These are phyloP conservation scores for Lachnellula suecica DNA, from an alignment of 2,329 filamentous ascomycete species.

Conservation along the genomic window DNA sequence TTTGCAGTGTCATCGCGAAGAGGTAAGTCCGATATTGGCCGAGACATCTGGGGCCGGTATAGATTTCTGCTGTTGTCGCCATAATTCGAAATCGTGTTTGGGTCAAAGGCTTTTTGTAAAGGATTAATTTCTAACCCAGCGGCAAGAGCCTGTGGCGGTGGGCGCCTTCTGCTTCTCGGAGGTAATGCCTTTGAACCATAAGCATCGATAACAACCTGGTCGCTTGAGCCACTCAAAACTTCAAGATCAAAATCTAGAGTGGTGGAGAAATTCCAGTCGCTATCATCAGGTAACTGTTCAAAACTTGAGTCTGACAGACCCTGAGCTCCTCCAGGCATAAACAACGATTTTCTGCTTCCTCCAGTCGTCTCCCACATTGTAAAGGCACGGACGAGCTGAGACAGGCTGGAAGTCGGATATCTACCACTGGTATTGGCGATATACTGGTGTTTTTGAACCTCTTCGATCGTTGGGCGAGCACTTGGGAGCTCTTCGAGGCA, in stretches of 20 bases:
- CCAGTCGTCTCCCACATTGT: slow-evolving; percentile 75
- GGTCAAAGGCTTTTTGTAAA: slow-evolving; percentile 65
- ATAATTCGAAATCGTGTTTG: slow-evolving; percentile 63
- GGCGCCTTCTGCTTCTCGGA: slow-evolving; percentile 48
- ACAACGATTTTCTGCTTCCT: slow-evolving; percentile 66
- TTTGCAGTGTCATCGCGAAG: slow-evolving; percentile 54
- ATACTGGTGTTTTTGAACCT: slow-evolving; percentile 69
- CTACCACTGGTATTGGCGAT: slow-evolving; percentile 60
- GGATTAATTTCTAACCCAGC: slow-evolving; percentile 54
- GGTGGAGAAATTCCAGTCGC: slow-evolving; percentile 69
- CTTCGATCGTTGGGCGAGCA: slow-evolving; percentile 67
- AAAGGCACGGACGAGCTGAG: slow-evolving; percentile 68
- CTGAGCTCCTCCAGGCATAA: slow-evolving; percentile 58
- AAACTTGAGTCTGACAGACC: slow-evolving; percentile 39
- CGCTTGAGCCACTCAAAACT: slow-evolving; percentile 50
- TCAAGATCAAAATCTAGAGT: slow-evolving; percentile 63
- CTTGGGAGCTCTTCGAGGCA: slow-evolving; percentile 69
- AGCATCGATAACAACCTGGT: slow-evolving; percentile 59
- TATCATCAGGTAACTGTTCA: slow-evolving; percentile 45
- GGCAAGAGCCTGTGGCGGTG: slow-evolving; percentile 57
- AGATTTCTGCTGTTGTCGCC: slow-evolving; percentile 62
- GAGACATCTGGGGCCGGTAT: slow-evolving; percentile 46
- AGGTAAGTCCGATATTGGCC: slow-evolving; percentile 52
- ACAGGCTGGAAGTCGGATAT: slow-evolving; percentile 64
- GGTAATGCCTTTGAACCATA: slow-evolving; percentile 57